Evolutionary conservation across 257 asterid genomes (phyloP), one percentile per base, ranked within the genome.

Genomic region (Solanum verrucosum): DNA sequence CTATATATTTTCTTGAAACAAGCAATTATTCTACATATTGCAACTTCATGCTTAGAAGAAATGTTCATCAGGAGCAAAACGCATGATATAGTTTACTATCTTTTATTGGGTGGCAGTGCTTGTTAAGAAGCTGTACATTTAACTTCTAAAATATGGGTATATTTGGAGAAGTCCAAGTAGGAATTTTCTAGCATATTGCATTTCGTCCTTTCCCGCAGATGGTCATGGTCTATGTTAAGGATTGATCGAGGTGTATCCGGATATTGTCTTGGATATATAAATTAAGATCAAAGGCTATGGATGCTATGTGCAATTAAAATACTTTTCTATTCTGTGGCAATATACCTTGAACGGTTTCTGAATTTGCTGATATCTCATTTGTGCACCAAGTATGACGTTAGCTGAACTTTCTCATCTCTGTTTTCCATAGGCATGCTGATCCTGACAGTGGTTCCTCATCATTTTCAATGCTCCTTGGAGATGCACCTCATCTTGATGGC

Each of bases 401-500:
- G 60, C 84, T 72, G 74, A 87, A 67, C 27, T 15, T 15, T n/a
- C 52, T 44, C 68, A 73, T 77, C 20, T 85, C 68, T 83, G 35
- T 78, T 89, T 84, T 44, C 70, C 88, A 9, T 91, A 97, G 99
- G 93, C 92, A 87, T 88, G 91, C 94, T 59, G 98, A 95, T 88
- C 98, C 98, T 31, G 91, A 97, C 89, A 97, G 98, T 89, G 99
- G 94, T 88, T 90, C 93, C 84, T 97, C 99, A 46, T 97, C 99
- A 86, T 97, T 97, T 89, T 97, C 99, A 60, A 93, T 97, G 85
- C 98, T 97, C 73, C 98, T 97, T 89, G 98, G 98, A 89, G 94
- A 97, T 90, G 98, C 98, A 77, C 99, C 98, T 84, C 98, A 96
- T 91, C 99, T 97, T 87, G 98, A 96, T 92, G 96, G 96, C 88